These are phyloP conservation scores for Saccharomycopsis phalli DNA, from an alignment of 1,139 yeast genomes.

Conservation along the genomic window DNA sequence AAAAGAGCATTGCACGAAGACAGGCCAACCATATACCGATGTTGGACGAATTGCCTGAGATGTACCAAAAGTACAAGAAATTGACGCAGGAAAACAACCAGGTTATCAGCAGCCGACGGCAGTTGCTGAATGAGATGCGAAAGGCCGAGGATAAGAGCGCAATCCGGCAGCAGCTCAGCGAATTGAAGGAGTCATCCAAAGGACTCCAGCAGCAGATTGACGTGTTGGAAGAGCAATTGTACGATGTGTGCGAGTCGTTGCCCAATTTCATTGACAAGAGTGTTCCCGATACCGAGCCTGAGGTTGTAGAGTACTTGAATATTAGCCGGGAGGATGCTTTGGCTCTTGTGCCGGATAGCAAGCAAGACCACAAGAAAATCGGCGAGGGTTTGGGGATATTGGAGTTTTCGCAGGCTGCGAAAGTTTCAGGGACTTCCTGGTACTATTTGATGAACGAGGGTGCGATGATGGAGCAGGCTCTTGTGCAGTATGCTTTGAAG, in stretches of 20 bases:
- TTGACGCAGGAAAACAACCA: slow-evolving; percentile 26
- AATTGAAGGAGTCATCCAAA: slow-evolving; percentile 29
- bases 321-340: slow-evolving; percentile 26
- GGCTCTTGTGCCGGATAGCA: slow-evolving; percentile 25
- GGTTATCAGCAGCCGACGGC: slow-evolving; percentile 19
- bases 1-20: slow-evolving; percentile 37
- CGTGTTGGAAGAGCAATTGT: slow-evolving; percentile 33
- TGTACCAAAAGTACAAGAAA: slow-evolving; percentile 20
- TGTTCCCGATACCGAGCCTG: slow-evolving; percentile 34
- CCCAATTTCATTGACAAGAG: slow-evolving; percentile 60
- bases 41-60: slow-evolving; percentile 22
- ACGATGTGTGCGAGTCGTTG: slow-evolving; percentile 39
- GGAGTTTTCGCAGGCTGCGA: slow-evolving; percentile 65
- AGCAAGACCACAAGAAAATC: slow-evolving; percentile 56
- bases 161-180: slow-evolving; percentile 8
- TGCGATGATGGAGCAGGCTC: slow-evolving; percentile 82
- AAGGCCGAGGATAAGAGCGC: background rate
- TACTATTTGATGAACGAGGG: slow-evolving; percentile 82
- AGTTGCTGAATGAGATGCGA: slow-evolving; percentile 21
- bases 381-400: slow-evolving; percentile 54
- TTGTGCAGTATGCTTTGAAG: slow-evolving; percentile 67
- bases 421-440: slow-evolving; percentile 81
- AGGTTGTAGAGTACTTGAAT: slow-evolving; percentile 44
- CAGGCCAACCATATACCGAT: slow-evolving; percentile 17
- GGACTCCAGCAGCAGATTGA: slow-evolving; percentile 32